Conservation (phyloP, 495 filamentous ascomycete species). For the Hyaloscypha variabilis region DNA sequence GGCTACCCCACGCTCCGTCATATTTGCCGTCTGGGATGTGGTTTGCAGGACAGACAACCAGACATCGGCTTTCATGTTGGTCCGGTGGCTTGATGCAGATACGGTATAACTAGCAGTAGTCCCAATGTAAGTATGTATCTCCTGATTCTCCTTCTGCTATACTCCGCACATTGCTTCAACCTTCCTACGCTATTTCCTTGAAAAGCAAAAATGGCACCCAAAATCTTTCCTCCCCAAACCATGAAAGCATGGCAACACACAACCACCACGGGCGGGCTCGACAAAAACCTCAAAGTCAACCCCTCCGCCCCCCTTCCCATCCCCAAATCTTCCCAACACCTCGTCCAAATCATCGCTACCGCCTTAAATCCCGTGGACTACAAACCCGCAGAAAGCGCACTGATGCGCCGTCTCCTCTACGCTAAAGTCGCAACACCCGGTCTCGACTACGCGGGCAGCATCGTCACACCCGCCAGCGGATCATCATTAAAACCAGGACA, state of each 20-base stretch:
- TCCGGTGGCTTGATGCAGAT: too few relatives aligned
- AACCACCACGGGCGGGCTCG: conserved; percentile 48
- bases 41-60: too few relatives aligned
- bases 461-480: conserved; percentile 40
- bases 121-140: too few relatives aligned
- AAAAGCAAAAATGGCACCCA: not conserved
- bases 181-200: too few relatives aligned
- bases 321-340: conserved; percentile 46
- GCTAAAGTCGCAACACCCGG: conserved; percentile 57
- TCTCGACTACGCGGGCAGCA: conserved; percentile 65
- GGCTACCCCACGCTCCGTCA: too few relatives aligned
- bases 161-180: too few relatives aligned
- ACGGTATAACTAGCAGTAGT: too few relatives aligned
- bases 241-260: conserved; percentile 70
- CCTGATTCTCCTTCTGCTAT: too few relatives aligned
- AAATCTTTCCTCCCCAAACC: conserved; percentile 31
- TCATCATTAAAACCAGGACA: conserved; percentile 49
- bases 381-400: conserved; percentile 61
- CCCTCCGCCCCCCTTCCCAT: conserved; percentile 40
- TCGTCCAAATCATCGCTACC: conserved; percentile 58
- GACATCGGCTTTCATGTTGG: too few relatives aligned
- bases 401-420: conserved; percentile 44
- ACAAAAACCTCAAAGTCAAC: conserved; percentile 58
- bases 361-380: conserved; percentile 73
- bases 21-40: too few relatives aligned